Evolutionary conservation across 2,329 filamentous ascomycete genomes (phyloP).

Genomic region (Fusarium sororula): DNA sequence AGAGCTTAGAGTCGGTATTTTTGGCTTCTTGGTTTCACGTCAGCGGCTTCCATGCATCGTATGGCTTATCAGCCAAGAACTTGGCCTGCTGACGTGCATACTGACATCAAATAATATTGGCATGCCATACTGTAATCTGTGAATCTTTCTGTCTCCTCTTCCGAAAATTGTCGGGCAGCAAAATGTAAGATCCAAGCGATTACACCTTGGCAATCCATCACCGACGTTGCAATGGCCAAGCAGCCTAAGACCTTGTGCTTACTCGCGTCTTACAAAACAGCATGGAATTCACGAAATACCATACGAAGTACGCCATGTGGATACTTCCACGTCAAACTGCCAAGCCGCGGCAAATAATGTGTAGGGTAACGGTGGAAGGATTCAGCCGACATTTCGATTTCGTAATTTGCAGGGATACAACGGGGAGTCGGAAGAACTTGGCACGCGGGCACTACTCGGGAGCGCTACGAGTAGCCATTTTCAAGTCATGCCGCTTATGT

Average conservation of each 20-base stretch:
- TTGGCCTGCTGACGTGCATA: neutral
- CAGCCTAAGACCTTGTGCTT: neutral
- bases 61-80: neutral
- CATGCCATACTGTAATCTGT: too few species aligned
- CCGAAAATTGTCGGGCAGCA: neutral
- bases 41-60: accelerated
- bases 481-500: neutral
- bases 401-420: neutral
- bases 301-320: neutral
- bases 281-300: neutral
- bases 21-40: accelerated
- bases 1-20: neutral
- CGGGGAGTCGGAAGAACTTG: neutral
- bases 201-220: neutral
- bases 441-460: neutral
- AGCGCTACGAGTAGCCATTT: neutral
- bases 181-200: too few species aligned
- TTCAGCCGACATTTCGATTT: neutral
- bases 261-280: neutral
- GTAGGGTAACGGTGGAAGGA: neutral
- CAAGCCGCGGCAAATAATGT: neutral
- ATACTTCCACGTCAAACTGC: neutral
- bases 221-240: neutral
- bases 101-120: too few species aligned
- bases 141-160: too few species aligned